These are phyloP conservation scores for Leucosporidium creatinivorum DNA, from an alignment of 768 basidiomycete species.

Conservation along the genomic window DNA sequence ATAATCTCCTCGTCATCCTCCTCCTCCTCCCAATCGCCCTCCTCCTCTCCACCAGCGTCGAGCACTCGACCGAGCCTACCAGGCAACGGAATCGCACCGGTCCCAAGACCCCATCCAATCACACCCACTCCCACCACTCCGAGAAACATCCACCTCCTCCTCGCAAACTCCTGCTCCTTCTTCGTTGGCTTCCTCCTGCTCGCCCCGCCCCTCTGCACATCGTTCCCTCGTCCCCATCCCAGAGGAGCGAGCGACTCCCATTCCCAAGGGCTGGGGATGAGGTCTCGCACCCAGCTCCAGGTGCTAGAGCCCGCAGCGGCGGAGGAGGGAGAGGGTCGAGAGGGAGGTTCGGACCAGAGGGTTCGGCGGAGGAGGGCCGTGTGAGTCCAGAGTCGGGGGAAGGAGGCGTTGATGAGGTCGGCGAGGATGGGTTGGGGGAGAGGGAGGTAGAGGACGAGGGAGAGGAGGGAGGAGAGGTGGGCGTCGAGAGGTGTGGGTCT, in stretches of 20 bases:
- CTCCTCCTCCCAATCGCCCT: not conserved
- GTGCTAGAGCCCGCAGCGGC: not conserved
- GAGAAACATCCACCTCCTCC: conserved; percentile 12
- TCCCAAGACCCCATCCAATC: conserved; percentile 22
- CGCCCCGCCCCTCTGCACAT: not conserved
- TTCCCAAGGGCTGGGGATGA: not conserved
- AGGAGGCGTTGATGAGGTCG: conserved; percentile 32
- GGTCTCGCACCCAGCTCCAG: not conserved
- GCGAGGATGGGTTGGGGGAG: conserved; percentile 29
- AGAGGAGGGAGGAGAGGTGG: conserved; percentile 30
- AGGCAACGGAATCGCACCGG: conserved; percentile 26
- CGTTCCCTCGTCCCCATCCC: not conserved
- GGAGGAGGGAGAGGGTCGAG: not conserved
- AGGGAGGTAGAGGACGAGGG: conserved; percentile 29
- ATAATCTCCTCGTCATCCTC: not conserved
- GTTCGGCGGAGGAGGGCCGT: conserved; percentile 27
- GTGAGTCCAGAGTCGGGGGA: conserved; percentile 34
- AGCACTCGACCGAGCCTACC: not conserved
- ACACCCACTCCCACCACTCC: conserved; percentile 12
- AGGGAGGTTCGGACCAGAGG: conserved; percentile 19
- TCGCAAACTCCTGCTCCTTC: conserved; percentile 5
- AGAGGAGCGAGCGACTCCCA: no score
- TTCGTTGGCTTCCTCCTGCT: not conserved
- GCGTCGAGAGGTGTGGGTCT: conserved; percentile 29
- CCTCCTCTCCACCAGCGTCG: not conserved